phyloP scores from a whole-genome alignment of 2,329 filamentous ascomycete genomes.

The Trichoderma koningii region DNA sequence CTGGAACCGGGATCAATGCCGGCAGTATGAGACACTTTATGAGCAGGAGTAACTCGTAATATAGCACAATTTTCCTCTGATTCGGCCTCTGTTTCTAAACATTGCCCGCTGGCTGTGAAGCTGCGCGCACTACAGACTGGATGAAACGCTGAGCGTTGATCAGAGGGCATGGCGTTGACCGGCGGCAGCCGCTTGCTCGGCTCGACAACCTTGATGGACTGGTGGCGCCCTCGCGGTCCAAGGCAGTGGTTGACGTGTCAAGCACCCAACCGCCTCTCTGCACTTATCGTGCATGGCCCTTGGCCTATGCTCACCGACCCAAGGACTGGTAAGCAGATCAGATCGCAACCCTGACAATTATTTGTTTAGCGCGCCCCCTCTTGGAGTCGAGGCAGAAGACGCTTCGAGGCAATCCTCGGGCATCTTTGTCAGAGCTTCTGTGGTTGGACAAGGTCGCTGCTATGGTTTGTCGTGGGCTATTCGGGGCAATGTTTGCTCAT shows the following conservation, averaged over 20 bases:
- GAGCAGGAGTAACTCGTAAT: too few species aligned
- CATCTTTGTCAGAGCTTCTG: conserved; percentile 7
- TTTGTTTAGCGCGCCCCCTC: conserved; percentile 23
- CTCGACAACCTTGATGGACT: conserved; percentile 19
- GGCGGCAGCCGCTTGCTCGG: conserved; percentile 5
- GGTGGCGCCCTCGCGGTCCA: neutral
- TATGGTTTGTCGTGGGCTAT: neutral
- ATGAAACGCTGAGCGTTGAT: neutral
- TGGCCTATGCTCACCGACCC: conserved; percentile 25
- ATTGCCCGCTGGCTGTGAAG: conserved; percentile 16
- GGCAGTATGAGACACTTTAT: neutral
- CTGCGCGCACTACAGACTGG: conserved; percentile 13
- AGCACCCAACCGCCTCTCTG: conserved; percentile 1
- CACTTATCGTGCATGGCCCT: conserved; percentile 14
- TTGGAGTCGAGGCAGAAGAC: neutral
- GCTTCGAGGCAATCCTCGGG: neutral
- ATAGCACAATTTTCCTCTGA: neutral
- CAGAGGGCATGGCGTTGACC: neutral
- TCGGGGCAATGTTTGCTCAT: neutral
- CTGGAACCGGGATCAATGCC: neutral
- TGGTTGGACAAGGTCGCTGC: neutral
- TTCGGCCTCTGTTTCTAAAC: neutral
- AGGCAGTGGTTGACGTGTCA: conserved; percentile 25
- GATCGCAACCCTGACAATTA: conserved; percentile 22
- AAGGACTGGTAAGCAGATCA: conserved; percentile 25